Evolutionary conservation across 768 basidiomycete genomes (phyloP), one percentile per base, ranked within the genome.

Genomic region (Rhodotorula toruloides): DNA sequence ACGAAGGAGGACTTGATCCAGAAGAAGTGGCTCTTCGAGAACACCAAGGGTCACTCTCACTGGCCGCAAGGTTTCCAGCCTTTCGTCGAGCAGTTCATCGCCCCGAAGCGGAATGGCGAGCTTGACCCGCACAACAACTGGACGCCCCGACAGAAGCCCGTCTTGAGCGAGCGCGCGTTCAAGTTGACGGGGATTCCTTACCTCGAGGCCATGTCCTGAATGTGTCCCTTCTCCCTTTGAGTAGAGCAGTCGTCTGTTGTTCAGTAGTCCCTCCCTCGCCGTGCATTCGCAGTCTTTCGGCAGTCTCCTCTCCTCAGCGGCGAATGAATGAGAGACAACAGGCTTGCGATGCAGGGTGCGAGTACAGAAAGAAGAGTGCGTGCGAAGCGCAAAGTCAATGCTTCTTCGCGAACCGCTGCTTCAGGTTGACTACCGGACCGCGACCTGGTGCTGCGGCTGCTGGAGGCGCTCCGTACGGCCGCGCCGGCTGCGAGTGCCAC

Each of bases 11-110:
- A 65, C 27, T 40, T 65, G 4, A 4, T 32, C 12, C 31, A 31
- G 27, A 65, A 65, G 63, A 54, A 57, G 54, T 31, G 21, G 34
- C 31, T 54, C 21, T 65, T 65, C 32, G 54, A 65, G 44, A 46
- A 53, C 34, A 53, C 43, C 16, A 54, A 58, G 47, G 63, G 63
- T 7, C 54, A 56, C 46, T 54, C 53, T 32, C 63, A 64, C 63
- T 64, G 63, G 63, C 46, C 63, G 40, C 63, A 64, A 19, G 54
- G 46, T 2, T 58, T 64, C 56, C 63, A 64, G 52, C 63, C 63
- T 1, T 58, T 57, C 42, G 48, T 64, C 17, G 47, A 58, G 49
- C 17, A 5, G 9, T 64, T 60, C 16, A 49, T 60, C 31, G 48
- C 47, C 5, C 58, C 58, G 29, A 60, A 50, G 31, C 47, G 58